These are phyloP conservation scores for Hyphopichia buzzinii DNA, from an alignment of 1,139 yeast genomes.

Conservation along the genomic window DNA sequence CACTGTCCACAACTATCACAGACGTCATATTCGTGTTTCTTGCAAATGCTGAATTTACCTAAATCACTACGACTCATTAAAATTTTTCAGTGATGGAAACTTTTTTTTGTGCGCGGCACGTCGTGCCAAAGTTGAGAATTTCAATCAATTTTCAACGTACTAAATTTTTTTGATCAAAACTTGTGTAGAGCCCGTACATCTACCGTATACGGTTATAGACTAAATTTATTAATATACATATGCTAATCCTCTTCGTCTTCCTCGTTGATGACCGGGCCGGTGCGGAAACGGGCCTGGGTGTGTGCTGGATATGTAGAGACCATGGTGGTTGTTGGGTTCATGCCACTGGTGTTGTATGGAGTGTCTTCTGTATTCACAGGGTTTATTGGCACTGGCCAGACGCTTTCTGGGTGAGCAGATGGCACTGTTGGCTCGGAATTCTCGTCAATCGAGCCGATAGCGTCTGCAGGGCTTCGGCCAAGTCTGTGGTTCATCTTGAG, in stretches of 20 bases:
- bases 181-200: too few relatives aligned
- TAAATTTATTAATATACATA: not conserved
- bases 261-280: conserved; percentile 12
- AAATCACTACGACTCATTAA: not conserved
- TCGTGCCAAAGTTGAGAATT: too few relatives aligned
- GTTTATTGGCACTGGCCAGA: too few relatives aligned
- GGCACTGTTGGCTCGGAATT: conserved; percentile 1
- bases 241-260: conserved; percentile 19
- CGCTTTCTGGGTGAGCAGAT: conserved; percentile 12
- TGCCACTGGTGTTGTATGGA: too few relatives aligned
- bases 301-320: conserved; percentile 1
- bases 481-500: conserved; percentile 2
- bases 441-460: conserved; percentile 1
- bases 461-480: not conserved
- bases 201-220: not conserved
- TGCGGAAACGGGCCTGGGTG: conserved; percentile 1
- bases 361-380: too few relatives aligned
- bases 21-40: conserved; percentile 44
- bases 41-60: too few relatives aligned
- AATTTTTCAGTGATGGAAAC: not conserved
- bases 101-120: conserved; percentile 6
- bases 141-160: too few relatives aligned
- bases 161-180: too few relatives aligned
- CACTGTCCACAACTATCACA: conserved; percentile 48
- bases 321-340: not conserved